These are phyloP conservation scores for Tulasnella sp. DNA, from an alignment of 768 basidiomycete genomes.

Conservation along the genomic window DNA sequence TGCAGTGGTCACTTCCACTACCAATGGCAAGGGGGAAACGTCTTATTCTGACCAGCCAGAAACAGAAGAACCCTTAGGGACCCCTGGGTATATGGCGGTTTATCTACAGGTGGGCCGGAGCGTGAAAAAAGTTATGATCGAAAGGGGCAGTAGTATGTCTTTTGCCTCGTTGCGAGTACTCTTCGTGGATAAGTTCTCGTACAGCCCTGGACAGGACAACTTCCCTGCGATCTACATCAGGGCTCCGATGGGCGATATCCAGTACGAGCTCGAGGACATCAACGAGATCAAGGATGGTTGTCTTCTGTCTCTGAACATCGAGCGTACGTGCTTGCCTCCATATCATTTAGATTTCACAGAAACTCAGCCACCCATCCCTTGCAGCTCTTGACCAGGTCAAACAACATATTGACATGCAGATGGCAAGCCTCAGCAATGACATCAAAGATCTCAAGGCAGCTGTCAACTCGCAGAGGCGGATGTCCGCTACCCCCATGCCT, in stretches of 20 bases:
- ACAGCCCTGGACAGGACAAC: slow-evolving; percentile 84
- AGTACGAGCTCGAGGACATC: slow-evolving; percentile 91
- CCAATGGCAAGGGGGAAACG: not conserved
- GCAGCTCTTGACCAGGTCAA: slow-evolving; percentile 96
- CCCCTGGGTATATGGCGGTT: slow-evolving; percentile 40
- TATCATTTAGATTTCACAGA: slow-evolving; percentile 6
- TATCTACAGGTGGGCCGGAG: slow-evolving; percentile 86
- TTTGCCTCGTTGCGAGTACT: slow-evolving; percentile 69
- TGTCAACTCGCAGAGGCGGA: slow-evolving; percentile 44
- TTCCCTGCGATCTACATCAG: slow-evolving; percentile 94
- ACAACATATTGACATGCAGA: slow-evolving; percentile 91
- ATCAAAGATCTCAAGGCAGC: slow-evolving; percentile 74
- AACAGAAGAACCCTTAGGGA: not conserved
- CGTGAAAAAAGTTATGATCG: slow-evolving; percentile 75
- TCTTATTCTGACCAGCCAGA: not conserved
- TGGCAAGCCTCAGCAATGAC: slow-evolving; percentile 72
- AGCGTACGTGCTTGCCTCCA: slow-evolving; percentile 60
- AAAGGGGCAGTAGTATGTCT: slow-evolving; percentile 39
- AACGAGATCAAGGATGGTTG: slow-evolving; percentile 85
- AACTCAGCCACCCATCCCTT: not conserved
- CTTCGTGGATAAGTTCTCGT: slow-evolving; percentile 91
- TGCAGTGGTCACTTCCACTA: not conserved
- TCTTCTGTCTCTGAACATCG: slow-evolving; percentile 85
- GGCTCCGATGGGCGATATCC: slow-evolving; percentile 82
- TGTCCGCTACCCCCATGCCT: slow-evolving; percentile 35